Evolutionary conservation across 345 rosid species (phyloP).

Genomic region (Populus tremula): DNA sequence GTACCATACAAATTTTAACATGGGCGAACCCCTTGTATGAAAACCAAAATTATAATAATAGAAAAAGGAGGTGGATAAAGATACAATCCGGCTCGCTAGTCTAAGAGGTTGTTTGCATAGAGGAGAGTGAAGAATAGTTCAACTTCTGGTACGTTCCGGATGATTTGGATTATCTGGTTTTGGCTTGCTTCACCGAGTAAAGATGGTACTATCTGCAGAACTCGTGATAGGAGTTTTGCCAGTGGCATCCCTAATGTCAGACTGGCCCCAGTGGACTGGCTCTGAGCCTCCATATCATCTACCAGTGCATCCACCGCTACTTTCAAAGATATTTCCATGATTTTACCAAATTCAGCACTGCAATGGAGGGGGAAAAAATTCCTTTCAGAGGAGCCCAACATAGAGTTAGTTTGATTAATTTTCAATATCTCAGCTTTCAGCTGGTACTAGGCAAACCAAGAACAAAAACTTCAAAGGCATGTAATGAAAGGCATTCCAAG

Average conservation of each 20-base stretch:
- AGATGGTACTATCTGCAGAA: slow-evolving; percentile 51
- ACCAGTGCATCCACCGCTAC: slow-evolving; percentile 47
- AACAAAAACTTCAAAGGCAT: not conserved
- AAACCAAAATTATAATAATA: slow-evolving; percentile 8
- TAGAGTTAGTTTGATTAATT: not conserved
- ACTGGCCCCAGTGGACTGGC: slow-evolving; percentile 39
- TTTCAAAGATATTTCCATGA: slow-evolving; percentile 61
- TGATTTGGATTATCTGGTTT: slow-evolving; percentile 57
- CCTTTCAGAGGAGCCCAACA: not conserved
- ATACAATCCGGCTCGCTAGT: slow-evolving; percentile 19
- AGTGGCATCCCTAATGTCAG: slow-evolving; percentile 56
- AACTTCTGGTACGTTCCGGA: slow-evolving; percentile 58
- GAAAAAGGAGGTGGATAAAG: not conserved
- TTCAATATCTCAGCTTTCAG: not conserved
- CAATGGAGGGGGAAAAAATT: slow-evolving; percentile 11
- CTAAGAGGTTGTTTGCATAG: slow-evolving; percentile 55
- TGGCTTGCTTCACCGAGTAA: slow-evolving; percentile 55
- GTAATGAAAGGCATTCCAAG: not conserved
- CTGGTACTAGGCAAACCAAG: not conserved
- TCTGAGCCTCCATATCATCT: slow-evolving; percentile 52
- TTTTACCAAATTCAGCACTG: slow-evolving; percentile 70
- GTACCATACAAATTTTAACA: slow-evolving; percentile 19
- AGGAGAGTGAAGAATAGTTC: slow-evolving; percentile 80
- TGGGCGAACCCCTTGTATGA: slow-evolving; percentile 9
- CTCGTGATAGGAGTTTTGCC: slow-evolving; percentile 75